Conservation (phyloP, 495 filamentous ascomycete species). For the Penicillium arizonense region DNA sequence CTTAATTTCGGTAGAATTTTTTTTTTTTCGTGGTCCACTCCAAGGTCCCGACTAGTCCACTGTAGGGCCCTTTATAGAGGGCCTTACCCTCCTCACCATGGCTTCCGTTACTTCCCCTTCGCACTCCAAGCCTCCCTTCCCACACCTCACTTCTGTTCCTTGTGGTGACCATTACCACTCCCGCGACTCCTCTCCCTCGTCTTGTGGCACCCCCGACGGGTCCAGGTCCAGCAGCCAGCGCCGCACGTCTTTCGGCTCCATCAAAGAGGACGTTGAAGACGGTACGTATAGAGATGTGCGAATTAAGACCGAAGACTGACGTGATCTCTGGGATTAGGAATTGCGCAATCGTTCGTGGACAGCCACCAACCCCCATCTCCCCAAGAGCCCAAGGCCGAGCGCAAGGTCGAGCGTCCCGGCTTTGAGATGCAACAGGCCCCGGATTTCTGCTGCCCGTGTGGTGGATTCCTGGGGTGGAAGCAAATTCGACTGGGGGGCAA, state of each 20-base stretch:
- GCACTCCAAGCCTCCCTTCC: conserved; percentile 24
- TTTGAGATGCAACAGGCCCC: conserved; percentile 44
- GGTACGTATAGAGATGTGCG: conserved; percentile 25
- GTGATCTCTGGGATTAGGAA: conserved; percentile 32
- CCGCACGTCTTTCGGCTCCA: conserved; percentile 43
- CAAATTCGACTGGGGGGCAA: conserved; percentile 63
- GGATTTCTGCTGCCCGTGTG: conserved; percentile 69
- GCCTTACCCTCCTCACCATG: conserved; percentile 32
- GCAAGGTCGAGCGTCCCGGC: conserved; percentile 32
- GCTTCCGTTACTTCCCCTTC: conserved; percentile 26
- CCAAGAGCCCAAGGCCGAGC: conserved; percentile 20
- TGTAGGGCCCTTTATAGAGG: conserved; percentile 38
- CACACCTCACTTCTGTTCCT: conserved; percentile 19
- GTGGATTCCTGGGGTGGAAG: conserved; percentile 71
- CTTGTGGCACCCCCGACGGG: conserved; percentile 38
- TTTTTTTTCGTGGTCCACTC: conserved; percentile 18
- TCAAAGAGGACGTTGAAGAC: conserved; percentile 45
- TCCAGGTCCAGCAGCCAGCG: conserved; percentile 44
- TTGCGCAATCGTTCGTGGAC: conserved; percentile 71
- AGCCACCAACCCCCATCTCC: conserved; percentile 61
- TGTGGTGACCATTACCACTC: conserved; percentile 30
- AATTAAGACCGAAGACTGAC: conserved; percentile 2
- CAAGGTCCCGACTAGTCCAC: conserved; percentile 21
- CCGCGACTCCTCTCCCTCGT: conserved; percentile 37
- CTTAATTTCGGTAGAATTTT: conserved; percentile 22